A percentile compares a stretch with the other conserved stretches of the same genome.
These are phyloP conservation scores for Diplodia sapinea DNA, from an alignment of 2,329 filamentous ascomycete species.

Conservation along the genomic window DNA sequence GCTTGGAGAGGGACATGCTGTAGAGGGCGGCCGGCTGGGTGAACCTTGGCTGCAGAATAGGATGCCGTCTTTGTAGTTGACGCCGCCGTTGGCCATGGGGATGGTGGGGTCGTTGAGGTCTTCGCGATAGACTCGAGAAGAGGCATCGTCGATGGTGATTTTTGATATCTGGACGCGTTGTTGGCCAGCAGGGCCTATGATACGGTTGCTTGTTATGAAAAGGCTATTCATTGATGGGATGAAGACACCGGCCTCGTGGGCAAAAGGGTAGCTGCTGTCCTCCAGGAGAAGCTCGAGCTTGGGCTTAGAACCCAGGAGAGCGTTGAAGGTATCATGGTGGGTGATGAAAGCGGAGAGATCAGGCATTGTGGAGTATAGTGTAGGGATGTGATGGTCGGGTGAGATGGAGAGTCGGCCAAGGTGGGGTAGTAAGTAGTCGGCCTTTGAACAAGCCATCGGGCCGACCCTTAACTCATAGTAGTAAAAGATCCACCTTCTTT, in stretches of 20 bases:
- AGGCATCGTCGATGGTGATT: not conserved
- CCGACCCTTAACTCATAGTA: too few relatives aligned
- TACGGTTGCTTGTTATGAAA: slow-evolving; percentile 50
- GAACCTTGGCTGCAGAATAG: slow-evolving; percentile 46
- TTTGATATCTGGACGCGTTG: slow-evolving; percentile 37
- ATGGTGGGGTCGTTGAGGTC: slow-evolving; percentile 12
- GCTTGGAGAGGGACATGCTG: slow-evolving; percentile 39
- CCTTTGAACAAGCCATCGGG: too few relatives aligned
- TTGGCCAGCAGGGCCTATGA: slow-evolving; percentile 33
- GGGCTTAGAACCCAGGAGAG: slow-evolving; percentile 7
- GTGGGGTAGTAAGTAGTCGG: too few relatives aligned
- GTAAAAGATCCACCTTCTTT: too few relatives aligned
- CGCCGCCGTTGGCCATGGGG: slow-evolving; percentile 39
- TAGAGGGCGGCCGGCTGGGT: slow-evolving; percentile 40
- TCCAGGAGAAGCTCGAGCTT: slow-evolving; percentile 41
- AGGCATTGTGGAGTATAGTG: not conserved
- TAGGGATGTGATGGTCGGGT: too few relatives aligned
- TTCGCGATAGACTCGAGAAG: slow-evolving; percentile 9
- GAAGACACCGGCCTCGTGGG: slow-evolving; percentile 56
- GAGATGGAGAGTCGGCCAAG: too few relatives aligned
- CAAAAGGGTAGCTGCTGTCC: slow-evolving; percentile 47
- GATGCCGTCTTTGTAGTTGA: slow-evolving; percentile 41
- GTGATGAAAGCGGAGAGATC: not conserved
- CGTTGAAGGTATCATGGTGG: slow-evolving; percentile 1
- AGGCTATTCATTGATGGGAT: slow-evolving; percentile 42